A percentile compares a stretch with the other conserved stretches of the same genome.
phyloP scores from a whole-genome alignment of 306 rosid genomes.

The Dryas octopetala region DNA sequence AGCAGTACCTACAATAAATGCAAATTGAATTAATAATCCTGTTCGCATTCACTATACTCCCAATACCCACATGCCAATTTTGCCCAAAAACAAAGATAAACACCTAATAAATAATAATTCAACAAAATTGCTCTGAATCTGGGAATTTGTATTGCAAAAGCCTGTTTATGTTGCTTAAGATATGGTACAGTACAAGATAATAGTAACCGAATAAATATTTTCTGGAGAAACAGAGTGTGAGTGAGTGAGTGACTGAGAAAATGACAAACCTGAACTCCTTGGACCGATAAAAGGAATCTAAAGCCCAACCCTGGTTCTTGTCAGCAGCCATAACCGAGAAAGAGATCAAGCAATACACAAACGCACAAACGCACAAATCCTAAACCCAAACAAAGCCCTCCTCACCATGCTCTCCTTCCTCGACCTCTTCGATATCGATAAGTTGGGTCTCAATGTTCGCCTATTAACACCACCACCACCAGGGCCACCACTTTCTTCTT shows the following conservation, averaged over 20 bases:
- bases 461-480: conserved; percentile 26
- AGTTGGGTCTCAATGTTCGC: conserved; percentile 45
- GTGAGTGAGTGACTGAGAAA: background rate
- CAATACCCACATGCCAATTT: background rate
- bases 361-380: conserved; percentile 35
- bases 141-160: background rate
- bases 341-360: conserved; percentile 54
- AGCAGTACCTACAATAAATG: conserved; percentile 45
- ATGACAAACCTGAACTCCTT: conserved; percentile 62
- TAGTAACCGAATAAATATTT: background rate
- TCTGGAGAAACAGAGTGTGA: background rate
- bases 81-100: background rate
- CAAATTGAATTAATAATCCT: background rate
- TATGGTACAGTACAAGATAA: background rate
- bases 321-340: conserved; percentile 67
- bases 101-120: background rate
- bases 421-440: conserved; percentile 30
- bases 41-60: background rate
- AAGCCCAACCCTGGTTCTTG: conserved; percentile 64
- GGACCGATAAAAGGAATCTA: conserved; percentile 53
- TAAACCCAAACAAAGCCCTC: conserved; percentile 40
- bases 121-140: background rate
- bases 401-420: conserved; percentile 44
- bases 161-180: background rate
- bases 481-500: conserved; percentile 17